phyloP scores from a whole-genome alignment of 2,329 filamentous ascomycete genomes.

The Fusarium goolgardi region DNA sequence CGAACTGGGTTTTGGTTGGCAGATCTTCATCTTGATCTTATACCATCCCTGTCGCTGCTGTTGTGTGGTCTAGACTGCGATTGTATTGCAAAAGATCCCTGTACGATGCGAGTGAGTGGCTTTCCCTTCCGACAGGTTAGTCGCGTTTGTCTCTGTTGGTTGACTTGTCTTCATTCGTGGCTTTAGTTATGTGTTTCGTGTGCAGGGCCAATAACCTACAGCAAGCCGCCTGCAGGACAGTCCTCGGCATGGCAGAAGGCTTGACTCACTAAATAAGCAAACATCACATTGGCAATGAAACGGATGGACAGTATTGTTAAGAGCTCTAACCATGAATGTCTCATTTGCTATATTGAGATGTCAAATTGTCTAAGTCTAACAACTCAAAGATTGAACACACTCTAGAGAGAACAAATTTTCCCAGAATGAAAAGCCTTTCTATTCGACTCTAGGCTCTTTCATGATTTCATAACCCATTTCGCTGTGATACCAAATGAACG shows the following conservation, averaged over 20 bases:
- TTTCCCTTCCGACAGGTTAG: constrained; percentile 19
- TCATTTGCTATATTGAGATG: constrained; percentile 31
- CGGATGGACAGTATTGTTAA: not conserved
- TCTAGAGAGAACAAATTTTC: constrained; percentile 13
- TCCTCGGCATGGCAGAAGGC: too few species aligned
- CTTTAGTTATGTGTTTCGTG: constrained; percentile 14
- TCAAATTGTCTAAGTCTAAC: constrained; percentile 28
- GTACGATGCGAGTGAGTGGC: constrained; percentile 1
- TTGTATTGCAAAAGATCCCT: constrained; percentile 25
- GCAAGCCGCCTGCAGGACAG: not conserved
- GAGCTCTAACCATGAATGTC: constrained; percentile 22
- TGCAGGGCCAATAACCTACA: not conserved
- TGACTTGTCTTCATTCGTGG: not conserved
- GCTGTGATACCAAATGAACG: constrained; percentile 21
- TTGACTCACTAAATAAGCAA: not conserved
- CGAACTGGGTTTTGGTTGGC: constrained; percentile 7
- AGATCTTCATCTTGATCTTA: constrained; percentile 33
- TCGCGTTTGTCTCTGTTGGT: not conserved
- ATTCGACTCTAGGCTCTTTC: constrained; percentile 23
- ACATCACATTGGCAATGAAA: not conserved
- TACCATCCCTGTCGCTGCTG: constrained; percentile 10
- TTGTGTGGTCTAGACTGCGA: constrained; percentile 16
- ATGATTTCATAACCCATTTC: constrained; percentile 18
- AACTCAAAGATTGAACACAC: constrained; percentile 24
- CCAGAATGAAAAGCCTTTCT: constrained; percentile 3